Conservation (phyloP, 2,329 filamentous ascomycete species). For the Ascochyta fabae region DNA sequence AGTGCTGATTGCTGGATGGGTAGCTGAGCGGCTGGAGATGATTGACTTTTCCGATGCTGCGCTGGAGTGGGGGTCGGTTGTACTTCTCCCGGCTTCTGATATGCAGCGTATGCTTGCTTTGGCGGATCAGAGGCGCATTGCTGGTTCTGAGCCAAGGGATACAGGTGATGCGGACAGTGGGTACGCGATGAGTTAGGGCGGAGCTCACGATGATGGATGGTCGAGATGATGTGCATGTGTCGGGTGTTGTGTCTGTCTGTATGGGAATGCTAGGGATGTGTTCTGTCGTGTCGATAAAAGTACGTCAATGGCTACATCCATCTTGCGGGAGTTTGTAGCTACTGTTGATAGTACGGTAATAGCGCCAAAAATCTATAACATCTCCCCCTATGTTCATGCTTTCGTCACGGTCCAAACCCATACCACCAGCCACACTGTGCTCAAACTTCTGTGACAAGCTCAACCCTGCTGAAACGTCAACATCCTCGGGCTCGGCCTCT, state of each 20-base stretch:
- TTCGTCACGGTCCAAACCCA: background rate
- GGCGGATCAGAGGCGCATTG: conserved; percentile 25
- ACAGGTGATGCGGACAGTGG: too few species aligned
- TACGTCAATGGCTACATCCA: too few species aligned
- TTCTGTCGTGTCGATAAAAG: too few species aligned
- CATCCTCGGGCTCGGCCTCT: background rate
- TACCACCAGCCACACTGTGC: background rate
- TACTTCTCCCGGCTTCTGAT: conserved; percentile 30
- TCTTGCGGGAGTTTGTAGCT: too few species aligned
- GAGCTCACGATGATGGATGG: too few species aligned
- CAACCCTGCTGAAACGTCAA: background rate
- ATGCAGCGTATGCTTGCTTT: conserved; percentile 27
- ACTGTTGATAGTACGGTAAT: too few species aligned
- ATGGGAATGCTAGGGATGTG: too few species aligned
- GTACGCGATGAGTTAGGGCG: too few species aligned
- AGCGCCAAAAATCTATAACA: too few species aligned
- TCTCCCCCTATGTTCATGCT: background rate
- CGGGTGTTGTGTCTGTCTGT: too few species aligned
- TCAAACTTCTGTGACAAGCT: too few species aligned
- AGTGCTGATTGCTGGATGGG: background rate
- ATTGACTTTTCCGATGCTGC: conserved; percentile 38
- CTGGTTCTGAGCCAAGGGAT: background rate
- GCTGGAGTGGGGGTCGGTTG: conserved; percentile 34
- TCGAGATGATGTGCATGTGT: too few species aligned
- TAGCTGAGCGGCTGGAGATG: conserved; percentile 23